A percentile compares a stretch with the other conserved stretches of the same genome.
These are phyloP conservation scores for Dryadomyces sulphureus DNA, from an alignment of 2,329 filamentous ascomycete species.

Conservation along the genomic window DNA sequence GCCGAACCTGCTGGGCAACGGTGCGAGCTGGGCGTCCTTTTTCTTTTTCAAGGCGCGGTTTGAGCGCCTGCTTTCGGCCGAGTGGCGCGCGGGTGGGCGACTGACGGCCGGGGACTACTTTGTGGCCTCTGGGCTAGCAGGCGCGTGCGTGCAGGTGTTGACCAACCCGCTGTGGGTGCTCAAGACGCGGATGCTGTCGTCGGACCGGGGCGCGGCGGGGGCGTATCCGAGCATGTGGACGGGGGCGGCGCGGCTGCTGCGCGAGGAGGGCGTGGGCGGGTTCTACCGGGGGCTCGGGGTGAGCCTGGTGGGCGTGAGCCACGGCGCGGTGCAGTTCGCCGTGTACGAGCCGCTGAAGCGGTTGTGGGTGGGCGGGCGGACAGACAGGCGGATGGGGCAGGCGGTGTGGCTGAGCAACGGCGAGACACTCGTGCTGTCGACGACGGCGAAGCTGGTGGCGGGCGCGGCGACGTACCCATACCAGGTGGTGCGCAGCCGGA, in stretches of 20 bases:
- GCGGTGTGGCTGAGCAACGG: not conserved
- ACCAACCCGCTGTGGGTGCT: slow-evolving; percentile 98
- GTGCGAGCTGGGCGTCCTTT: slow-evolving; percentile 79
- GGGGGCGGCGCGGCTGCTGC: slow-evolving; percentile 52
- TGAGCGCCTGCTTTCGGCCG: slow-evolving; percentile 30
- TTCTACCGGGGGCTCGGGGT: slow-evolving; percentile 83
- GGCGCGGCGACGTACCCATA: slow-evolving; percentile 90
- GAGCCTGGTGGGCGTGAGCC: slow-evolving; percentile 71
- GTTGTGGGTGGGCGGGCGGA: slow-evolving; percentile 31
- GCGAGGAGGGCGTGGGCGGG: slow-evolving; percentile 57
- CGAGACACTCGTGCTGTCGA: slow-evolving; percentile 70
- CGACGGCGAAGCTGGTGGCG: slow-evolving; percentile 70
- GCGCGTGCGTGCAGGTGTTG: slow-evolving; percentile 60
- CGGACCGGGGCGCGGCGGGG: slow-evolving; percentile 55
- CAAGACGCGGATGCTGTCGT: slow-evolving; percentile 92
- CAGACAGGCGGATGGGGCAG: slow-evolving; percentile 13
- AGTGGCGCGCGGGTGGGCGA: slow-evolving; percentile 9
- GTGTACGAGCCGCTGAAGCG: slow-evolving; percentile 66
- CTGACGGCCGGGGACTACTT: slow-evolving; percentile 60
- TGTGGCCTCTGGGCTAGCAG: slow-evolving; percentile 53
- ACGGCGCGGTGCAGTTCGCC: slow-evolving; percentile 91
- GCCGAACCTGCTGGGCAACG: slow-evolving; percentile 84
- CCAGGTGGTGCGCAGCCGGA: slow-evolving; percentile 73
- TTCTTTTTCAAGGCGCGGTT: slow-evolving; percentile 59
- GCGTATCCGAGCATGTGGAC: slow-evolving; percentile 69